Conservation (phyloP, 2,329 filamentous ascomycete species). For the Podosphaera xanthii region DNA sequence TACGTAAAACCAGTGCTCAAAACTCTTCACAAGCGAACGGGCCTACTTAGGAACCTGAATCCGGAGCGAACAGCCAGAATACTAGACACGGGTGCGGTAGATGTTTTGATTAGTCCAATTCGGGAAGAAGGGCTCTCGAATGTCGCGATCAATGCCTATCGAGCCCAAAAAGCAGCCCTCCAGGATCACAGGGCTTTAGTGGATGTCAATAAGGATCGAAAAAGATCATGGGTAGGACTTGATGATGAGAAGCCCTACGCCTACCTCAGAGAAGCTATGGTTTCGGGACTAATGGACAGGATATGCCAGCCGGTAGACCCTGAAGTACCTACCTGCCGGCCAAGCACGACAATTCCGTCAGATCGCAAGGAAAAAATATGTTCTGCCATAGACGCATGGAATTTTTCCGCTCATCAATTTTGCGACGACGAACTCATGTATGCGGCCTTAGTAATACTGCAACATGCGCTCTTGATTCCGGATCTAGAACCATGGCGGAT, state of each 20-base stretch:
- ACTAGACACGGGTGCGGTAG: slow-evolving; percentile 65
- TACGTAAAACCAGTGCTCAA: too few relatives aligned
- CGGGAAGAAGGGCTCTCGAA: slow-evolving; percentile 50
- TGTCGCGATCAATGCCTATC: slow-evolving; percentile 64
- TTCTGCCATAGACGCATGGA: slow-evolving; percentile 47
- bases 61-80: slow-evolving; percentile 41
- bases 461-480: slow-evolving; percentile 64
- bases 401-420: slow-evolving; percentile 76
- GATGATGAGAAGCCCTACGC: slow-evolving; percentile 69
- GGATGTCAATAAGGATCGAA: slow-evolving; percentile 50
- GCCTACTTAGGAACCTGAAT: slow-evolving; percentile 20
- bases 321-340: slow-evolving; percentile 37
- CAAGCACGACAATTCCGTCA: slow-evolving; percentile 43
- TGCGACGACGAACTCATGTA: slow-evolving; percentile 77
- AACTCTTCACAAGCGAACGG: neutral
- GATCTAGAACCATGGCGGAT: slow-evolving; percentile 65
- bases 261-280: slow-evolving; percentile 82
- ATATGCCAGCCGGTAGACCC: slow-evolving; percentile 50
- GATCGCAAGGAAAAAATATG: slow-evolving; percentile 44
- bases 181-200: slow-evolving; percentile 51
- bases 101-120: slow-evolving; percentile 65
- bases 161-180: slow-evolving; percentile 52
- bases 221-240: slow-evolving; percentile 79
- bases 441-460: slow-evolving; percentile 68
- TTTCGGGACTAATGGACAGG: slow-evolving; percentile 69